Conservation (phyloP, 306 rosid species). For the Styphnolobium japonicum region DNA sequence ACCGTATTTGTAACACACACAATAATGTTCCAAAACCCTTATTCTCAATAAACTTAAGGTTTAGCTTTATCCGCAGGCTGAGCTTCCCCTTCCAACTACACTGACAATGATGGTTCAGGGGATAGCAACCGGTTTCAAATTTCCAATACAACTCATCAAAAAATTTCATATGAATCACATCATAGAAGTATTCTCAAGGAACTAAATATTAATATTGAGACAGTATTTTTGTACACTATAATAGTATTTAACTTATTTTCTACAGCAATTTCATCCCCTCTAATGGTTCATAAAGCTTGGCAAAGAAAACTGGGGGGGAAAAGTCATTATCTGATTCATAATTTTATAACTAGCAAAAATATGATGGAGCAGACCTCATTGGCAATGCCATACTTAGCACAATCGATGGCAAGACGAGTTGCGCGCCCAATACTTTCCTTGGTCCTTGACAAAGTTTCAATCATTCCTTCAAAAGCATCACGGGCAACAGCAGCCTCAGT, state of each 20-base stretch:
- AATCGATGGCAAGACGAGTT: slow-evolving; percentile 98
- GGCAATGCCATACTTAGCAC: slow-evolving; percentile 98
- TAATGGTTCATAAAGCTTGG: neutral
- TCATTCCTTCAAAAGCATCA: slow-evolving; percentile 99
- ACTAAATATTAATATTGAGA: neutral
- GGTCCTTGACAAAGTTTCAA: slow-evolving; percentile 97
- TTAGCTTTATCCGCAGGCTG: neutral
- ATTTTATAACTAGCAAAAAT: slow-evolving; percentile 4
- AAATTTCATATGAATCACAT: neutral
- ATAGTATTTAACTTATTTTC: neutral
- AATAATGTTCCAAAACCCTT: neutral
- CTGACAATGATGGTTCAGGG: neutral
- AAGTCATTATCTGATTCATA: neutral
- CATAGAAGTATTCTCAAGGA: neutral
- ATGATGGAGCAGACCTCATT: slow-evolving; percentile 65
- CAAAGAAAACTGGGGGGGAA: neutral
- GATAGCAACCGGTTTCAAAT: neutral
- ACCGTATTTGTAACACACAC: neutral
- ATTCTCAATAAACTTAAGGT: neutral
- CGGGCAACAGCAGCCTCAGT: slow-evolving; percentile 99
- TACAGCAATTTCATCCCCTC: neutral
- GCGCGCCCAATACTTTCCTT: slow-evolving; percentile 99
- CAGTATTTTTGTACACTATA: neutral
- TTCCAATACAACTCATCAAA: neutral
- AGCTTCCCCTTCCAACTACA: neutral